These are phyloP conservation scores for Lyophyllum shimeji DNA, from an alignment of 768 basidiomycete species.

Conservation along the genomic window DNA sequence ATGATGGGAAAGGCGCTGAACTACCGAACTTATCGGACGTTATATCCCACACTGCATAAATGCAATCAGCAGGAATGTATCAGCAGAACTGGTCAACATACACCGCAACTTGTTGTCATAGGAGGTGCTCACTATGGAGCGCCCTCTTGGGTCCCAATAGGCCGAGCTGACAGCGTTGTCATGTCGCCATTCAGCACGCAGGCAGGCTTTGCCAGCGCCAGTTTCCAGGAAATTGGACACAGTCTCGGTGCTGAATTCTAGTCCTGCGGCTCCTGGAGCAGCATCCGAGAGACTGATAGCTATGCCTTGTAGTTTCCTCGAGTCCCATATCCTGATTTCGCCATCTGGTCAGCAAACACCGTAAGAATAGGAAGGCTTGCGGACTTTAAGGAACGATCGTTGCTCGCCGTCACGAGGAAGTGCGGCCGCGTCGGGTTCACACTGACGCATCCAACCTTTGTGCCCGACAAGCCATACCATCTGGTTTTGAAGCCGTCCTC, in stretches of 20 bases:
- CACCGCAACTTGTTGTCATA: constrained; percentile 78
- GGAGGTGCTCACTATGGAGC: constrained; percentile 78
- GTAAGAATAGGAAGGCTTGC: constrained; percentile 15
- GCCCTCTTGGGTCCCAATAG: constrained; percentile 83
- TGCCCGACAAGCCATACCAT: constrained; percentile 64
- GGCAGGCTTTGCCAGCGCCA: constrained; percentile 47
- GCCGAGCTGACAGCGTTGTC: constrained; percentile 80
- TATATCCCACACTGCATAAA: constrained; percentile 72
- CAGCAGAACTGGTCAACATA: constrained; percentile 34
- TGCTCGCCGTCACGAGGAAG: constrained; percentile 74
- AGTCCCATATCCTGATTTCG: constrained; percentile 71
- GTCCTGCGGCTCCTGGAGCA: constrained; percentile 20
- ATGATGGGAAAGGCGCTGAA: constrained; percentile 52
- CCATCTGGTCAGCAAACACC: not conserved
- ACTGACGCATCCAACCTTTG: constrained; percentile 80
- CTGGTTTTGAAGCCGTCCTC: constrained; percentile 53
- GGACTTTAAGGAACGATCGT: constrained; percentile 70
- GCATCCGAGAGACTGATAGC: constrained; percentile 31
- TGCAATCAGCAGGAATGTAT: not conserved
- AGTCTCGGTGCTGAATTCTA: constrained; percentile 37
- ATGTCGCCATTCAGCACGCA: constrained; percentile 69
- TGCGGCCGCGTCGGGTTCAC: constrained; percentile 70
- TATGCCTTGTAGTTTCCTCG: constrained; percentile 58
- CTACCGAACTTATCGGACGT: constrained; percentile 47
- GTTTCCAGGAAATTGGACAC: constrained; percentile 52